Conservation (phyloP, 768 basidiomycete genomes). For the Trametes cubensis region DNA sequence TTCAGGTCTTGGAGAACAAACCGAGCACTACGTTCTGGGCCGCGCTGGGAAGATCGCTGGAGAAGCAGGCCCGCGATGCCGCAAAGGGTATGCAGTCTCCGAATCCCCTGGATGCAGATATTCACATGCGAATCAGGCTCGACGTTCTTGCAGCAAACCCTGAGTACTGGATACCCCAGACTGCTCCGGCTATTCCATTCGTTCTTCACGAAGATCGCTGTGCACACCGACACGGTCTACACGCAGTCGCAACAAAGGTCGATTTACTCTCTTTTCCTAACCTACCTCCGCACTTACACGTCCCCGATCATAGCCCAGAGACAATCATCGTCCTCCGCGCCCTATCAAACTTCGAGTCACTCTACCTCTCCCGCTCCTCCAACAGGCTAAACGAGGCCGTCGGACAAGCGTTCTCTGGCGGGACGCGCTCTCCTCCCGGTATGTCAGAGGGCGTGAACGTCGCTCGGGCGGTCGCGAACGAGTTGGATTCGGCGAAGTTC, state of each 20-base stretch:
- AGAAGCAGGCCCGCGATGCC: slow-evolving; percentile 79
- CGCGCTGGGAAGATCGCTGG: slow-evolving; percentile 75
- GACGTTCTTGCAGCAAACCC: slow-evolving; percentile 86
- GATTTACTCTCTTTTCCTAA: background rate
- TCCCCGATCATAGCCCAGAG: slow-evolving; percentile 68
- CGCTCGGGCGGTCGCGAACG: slow-evolving; percentile 80
- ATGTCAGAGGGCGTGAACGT: slow-evolving; percentile 76
- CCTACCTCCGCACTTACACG: background rate
- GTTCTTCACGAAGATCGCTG: slow-evolving; percentile 93
- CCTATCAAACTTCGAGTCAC: slow-evolving; percentile 78
- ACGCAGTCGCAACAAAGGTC: slow-evolving; percentile 83
- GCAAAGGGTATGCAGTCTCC: slow-evolving; percentile 59
- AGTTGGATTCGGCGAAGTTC: slow-evolving; percentile 89
- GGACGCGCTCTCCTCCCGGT: slow-evolving; percentile 69
- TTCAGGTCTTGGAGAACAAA: slow-evolving; percentile 81
- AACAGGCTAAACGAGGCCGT: slow-evolving; percentile 85
- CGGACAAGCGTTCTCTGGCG: slow-evolving; percentile 73
- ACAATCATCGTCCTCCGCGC: slow-evolving; percentile 86
- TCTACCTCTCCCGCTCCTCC: slow-evolving; percentile 86
- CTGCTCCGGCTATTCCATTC: slow-evolving; percentile 92
- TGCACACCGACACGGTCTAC: slow-evolving; percentile 95
- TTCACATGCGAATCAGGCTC: slow-evolving; percentile 56
- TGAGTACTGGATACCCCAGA: slow-evolving; percentile 84
- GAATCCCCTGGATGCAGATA: background rate
- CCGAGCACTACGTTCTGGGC: slow-evolving; percentile 94